Evolutionary conservation across 176 grass and related monocot species (phyloP), one percentile per base, ranked within the genome.

Genomic region (Leersia perrieri): DNA sequence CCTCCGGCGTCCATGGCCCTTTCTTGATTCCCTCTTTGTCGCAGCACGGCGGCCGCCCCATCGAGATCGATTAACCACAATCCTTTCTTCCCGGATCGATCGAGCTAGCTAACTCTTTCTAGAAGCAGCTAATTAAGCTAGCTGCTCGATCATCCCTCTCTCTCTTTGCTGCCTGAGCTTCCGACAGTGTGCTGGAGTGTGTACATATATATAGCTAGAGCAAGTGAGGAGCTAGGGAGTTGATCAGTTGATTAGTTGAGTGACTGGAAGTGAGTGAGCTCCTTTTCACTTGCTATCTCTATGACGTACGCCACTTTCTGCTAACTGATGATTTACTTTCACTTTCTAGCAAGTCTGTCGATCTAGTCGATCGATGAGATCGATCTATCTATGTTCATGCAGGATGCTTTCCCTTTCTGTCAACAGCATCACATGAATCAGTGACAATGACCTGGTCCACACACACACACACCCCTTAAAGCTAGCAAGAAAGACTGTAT

Each of bases 1-100:
- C 94, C 82, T 93, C 94, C 32, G 94, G 94, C 47, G 94, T 93
- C 94, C 94, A 97, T 33, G 91, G 94, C 27, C 94, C 94, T 73
- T 97, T 97, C 86, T 97, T 97, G 57, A 91, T 68, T 29, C 90
- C 90, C 18, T 80, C 76, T 55, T 87, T 93, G 79, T 97, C 90
- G 79, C 94, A 97, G 81, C 94, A 97, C 67, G 94, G 94, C 75
- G 83, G 88, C 68, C 94, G 91, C 5, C 88, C 94, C 90, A 97
- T 97, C 72, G 11, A n/a, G n/a, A n/a, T n/a, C n/a, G n/a, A 9
- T 2, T 53, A n/a, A 53, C 49, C 22, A 16, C 20, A 20, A 53
- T 53, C 20, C 49, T 51, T 51, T 5, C 45, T 51, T 51, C 45
- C 45, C 45, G 45, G 49, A 53, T 53, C 16, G 18, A n/a, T n/a